Evolutionary conservation across 257 asterid species (phyloP), one percentile per base, ranked within the genome.

Genomic region (Craterostigma plantagineum): DNA sequence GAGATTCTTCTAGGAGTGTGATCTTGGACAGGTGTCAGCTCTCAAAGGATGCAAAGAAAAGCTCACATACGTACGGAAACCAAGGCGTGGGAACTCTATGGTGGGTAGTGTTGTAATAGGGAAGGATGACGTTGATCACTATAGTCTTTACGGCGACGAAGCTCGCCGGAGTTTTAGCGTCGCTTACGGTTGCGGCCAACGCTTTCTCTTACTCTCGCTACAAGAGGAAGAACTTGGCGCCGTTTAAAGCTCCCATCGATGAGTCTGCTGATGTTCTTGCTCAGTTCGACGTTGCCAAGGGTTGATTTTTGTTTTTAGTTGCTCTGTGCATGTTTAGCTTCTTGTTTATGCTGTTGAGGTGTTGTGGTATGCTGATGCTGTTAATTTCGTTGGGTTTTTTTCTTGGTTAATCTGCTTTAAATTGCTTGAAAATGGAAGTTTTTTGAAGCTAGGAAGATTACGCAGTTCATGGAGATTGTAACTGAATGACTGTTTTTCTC

Each of bases 131-230:
- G 45, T 61, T 74, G 23, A 42, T 57, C 8, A 54, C 85, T 38
- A 13, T 86, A 30, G 53, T 81, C 18, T 50, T 76, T 9, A 42
- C 80, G 72, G 87, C 91, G 53, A 73, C 96, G 17, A 81, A 86
- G 42, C 76, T 86, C 48, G 94, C 96, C 76, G 96, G 96, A 37
- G 55, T 70, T 39, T 16, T 81, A 10, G 69, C 63, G 44, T 71
- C 94, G 36, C 56, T 86, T 54, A 71, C 94, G 10, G 77, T 86
- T 53, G 96, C 94, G 3, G 87, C 94, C 46, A 86, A 81, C 39
- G 81, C 76, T 3, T 66, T 73, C 59, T 86, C 94, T n/a, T 86
- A 56, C 54, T 62, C 73, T 1, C 71, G 79, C 33, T 81, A 60
- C 56, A 73, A 71, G 7, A 71, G 67, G 48, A 81, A 50, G 63